phyloP scores from a whole-genome alignment of 31 red algal species.

The Asparagopsis taxiformis region DNA sequence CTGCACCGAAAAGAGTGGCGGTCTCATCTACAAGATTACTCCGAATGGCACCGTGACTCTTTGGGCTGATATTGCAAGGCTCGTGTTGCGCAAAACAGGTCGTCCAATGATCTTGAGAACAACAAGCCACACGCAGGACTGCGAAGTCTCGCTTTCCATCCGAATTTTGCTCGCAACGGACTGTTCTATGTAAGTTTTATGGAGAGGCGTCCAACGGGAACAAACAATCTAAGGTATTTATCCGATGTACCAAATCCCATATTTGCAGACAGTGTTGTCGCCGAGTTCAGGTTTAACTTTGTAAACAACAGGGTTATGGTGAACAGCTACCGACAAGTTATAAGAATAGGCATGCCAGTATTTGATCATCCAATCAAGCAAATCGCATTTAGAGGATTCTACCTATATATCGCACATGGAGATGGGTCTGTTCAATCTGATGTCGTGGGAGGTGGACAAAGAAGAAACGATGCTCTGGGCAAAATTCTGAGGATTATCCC shows the following conservation, averaged over 20 bases:
- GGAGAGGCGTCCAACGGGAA: constrained; percentile 27
- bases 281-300: constrained; percentile 27
- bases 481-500: constrained; percentile 67
- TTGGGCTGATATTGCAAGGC: no score
- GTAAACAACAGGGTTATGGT: background rate
- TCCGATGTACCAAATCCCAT: constrained; percentile 23
- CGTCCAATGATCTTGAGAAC: constrained; percentile 17
- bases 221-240: constrained; percentile 43
- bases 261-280: constrained; percentile 39
- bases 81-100: no score
- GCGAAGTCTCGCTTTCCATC: constrained; percentile 51
- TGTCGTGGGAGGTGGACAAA: constrained; percentile 31
- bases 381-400: constrained; percentile 31
- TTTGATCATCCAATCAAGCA: no score
- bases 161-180: constrained; percentile 29
- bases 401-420: no score
- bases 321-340: constrained; percentile 32
- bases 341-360: constrained; percentile 62
- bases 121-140: constrained; percentile 47
- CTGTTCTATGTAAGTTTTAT: constrained; percentile 49
- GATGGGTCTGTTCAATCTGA: constrained; percentile 45
- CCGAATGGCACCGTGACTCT: no score
- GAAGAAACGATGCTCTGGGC: constrained; percentile 49
- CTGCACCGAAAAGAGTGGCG: no score
- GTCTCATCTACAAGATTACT: no score